Conservation (phyloP, 1,284 basidiomycete genomes). For the Kalmanozyma brasiliensis region DNA sequence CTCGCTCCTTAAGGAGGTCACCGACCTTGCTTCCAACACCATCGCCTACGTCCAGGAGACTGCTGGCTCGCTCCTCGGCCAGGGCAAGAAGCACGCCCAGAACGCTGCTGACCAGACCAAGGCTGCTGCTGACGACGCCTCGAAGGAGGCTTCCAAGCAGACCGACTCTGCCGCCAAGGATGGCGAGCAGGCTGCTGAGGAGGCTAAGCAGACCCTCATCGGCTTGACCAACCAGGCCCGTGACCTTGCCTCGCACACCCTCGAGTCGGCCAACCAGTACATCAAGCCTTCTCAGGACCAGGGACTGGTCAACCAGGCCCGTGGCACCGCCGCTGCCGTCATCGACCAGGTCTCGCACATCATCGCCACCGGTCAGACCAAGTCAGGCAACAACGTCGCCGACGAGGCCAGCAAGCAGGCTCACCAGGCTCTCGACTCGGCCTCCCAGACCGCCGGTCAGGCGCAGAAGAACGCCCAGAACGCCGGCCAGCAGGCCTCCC, state of each 20-base stretch:
- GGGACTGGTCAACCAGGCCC: constrained; percentile 46
- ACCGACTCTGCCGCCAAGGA: constrained; percentile 45
- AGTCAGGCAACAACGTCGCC: constrained; percentile 43
- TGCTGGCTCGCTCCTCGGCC: constrained; percentile 45
- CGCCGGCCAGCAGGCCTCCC: constrained; percentile 29
- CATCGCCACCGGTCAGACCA: constrained; percentile 41
- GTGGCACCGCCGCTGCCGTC: constrained; percentile 38
- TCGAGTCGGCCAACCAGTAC: constrained; percentile 56
- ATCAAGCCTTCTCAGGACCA: constrained; percentile 53
- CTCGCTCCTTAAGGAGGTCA: constrained; percentile 43
- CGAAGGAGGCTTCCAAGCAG: constrained; percentile 37
- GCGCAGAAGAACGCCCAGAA: constrained; percentile 24
- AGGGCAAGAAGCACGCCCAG: constrained; percentile 36
- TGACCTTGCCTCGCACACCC: constrained; percentile 50
- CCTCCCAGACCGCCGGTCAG: constrained; percentile 34
- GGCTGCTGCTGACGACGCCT: constrained; percentile 44
- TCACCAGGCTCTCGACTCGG: constrained; percentile 19
- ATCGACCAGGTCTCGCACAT: constrained; percentile 44
- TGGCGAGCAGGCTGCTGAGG: constrained; percentile 45
- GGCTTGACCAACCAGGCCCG: constrained; percentile 52
- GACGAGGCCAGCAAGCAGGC: constrained; percentile 46
- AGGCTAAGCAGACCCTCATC: constrained; percentile 50
- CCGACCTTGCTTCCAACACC: constrained; percentile 51
- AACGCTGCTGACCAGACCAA: constrained; percentile 47
- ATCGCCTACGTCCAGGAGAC: constrained; percentile 52